These are phyloP conservation scores for Phytophthora colocasiae DNA, from an alignment of 352 stramenopile genomes.

Conservation along the genomic window DNA sequence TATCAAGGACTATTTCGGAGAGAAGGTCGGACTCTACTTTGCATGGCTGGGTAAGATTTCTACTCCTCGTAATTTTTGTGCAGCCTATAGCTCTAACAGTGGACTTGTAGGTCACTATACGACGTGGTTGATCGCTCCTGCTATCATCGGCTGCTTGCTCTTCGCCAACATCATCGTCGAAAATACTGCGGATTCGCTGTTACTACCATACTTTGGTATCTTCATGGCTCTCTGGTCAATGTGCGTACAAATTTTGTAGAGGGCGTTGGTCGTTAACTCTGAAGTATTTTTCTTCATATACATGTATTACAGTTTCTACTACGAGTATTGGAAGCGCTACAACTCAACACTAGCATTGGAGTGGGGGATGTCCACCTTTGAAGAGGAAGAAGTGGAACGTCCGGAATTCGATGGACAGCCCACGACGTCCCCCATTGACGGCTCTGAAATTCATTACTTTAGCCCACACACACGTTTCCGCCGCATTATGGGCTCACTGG, in stretches of 20 bases:
- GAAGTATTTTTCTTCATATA: background rate
- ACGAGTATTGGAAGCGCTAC: conserved; percentile 86
- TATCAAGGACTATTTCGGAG: conserved; percentile 88
- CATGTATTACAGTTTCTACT: conserved; percentile 58
- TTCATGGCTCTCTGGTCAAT: conserved; percentile 88
- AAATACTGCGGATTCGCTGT: conserved; percentile 55
- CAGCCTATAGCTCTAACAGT: background rate
- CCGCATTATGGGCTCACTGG: conserved; percentile 73
- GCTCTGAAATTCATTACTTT: conserved; percentile 82
- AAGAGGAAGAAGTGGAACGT: conserved; percentile 73
- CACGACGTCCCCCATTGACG: conserved; percentile 78
- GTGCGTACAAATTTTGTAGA: conserved; percentile 24
- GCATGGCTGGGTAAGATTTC: conserved; percentile 88
- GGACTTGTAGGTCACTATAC: conserved; percentile 87
- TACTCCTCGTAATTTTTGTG: background rate
- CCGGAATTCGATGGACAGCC: conserved; percentile 78
- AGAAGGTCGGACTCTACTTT: conserved; percentile 97
- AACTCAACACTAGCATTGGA: conserved; percentile 75
- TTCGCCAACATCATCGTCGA: conserved; percentile 86
- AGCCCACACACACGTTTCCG: conserved; percentile 66
- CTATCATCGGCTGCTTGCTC: conserved; percentile 87
- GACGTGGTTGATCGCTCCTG: conserved; percentile 93
- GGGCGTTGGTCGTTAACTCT: background rate
- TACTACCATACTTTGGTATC: conserved; percentile 80
- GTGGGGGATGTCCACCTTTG: conserved; percentile 79